These are phyloP conservation scores for Polychytrium aggregatum DNA, from an alignment of 192 early-diverging fungal genomes.

Conservation along the genomic window DNA sequence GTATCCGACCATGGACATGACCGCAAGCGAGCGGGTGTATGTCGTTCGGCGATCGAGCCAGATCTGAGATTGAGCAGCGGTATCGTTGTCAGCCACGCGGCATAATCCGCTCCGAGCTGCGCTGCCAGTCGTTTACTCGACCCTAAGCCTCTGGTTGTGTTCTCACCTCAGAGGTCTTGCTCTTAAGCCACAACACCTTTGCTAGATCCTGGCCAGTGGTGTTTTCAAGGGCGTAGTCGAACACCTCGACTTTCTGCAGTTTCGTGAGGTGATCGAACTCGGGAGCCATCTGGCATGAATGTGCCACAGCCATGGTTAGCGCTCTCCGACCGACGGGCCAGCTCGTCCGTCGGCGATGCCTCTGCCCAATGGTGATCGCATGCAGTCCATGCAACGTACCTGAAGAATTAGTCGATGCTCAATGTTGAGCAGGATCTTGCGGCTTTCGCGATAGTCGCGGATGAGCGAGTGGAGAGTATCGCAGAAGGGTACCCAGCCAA, in stretches of 20 bases:
- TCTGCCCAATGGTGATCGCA: too few relatives aligned
- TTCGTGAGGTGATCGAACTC: conserved; percentile 63
- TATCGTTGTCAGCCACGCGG: neutral
- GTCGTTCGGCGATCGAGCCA: conserved; percentile 82
- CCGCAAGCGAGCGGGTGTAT: conserved; percentile 74
- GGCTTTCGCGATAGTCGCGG: conserved; percentile 57
- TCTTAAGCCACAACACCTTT: conserved; percentile 74
- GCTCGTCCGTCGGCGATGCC: too few relatives aligned
- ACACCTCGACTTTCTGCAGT: conserved; percentile 73
- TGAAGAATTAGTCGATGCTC: conserved; percentile 67
- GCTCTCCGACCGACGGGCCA: too few relatives aligned
- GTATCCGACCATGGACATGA: conserved; percentile 91
- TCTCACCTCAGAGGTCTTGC: conserved; percentile 69
- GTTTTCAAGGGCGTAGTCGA: conserved; percentile 69
- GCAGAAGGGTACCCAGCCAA: conserved; percentile 70
- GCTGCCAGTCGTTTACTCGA: too few relatives aligned
- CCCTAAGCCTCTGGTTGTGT: neutral
- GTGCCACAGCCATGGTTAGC: too few relatives aligned
- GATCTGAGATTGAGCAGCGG: conserved; percentile 19
- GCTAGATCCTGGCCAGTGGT: conserved; percentile 75
- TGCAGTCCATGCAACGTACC: too few relatives aligned
- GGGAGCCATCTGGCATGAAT: conserved; percentile 60
- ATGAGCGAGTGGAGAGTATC: conserved; percentile 67
- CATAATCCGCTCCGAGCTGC: too few relatives aligned
- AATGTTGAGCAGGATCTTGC: conserved; percentile 61